Percentiles rank a stretch among this genome's conserved stretches.
Evolutionary conservation across 176 grass and related monocot genomes (phyloP).

Genomic region (Bolboschoenus planiculmis): DNA sequence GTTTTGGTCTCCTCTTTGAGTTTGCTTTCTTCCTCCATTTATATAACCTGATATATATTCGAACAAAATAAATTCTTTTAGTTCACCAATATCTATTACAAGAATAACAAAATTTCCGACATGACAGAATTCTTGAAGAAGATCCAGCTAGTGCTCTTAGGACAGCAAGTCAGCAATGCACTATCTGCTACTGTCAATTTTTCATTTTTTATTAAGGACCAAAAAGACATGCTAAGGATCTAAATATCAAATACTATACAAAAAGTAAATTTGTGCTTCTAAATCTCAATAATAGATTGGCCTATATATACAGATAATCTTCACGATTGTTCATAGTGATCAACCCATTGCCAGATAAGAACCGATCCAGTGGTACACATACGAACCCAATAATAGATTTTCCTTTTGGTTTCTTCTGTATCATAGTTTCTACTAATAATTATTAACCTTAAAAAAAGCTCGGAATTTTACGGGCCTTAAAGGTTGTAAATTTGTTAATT

Average conservation of each 20-base stretch:
- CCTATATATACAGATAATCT: no score
- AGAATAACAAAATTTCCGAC: background rate
- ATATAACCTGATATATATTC: background rate
- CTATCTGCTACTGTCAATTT: background rate
- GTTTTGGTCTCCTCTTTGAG: background rate
- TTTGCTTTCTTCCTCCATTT: conserved; percentile 41
- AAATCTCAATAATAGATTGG: background rate
- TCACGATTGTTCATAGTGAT: background rate
- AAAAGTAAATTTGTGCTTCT: background rate
- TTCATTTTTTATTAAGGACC: background rate
- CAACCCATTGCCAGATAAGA: background rate
- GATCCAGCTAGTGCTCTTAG: background rate
- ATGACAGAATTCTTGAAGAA: background rate
- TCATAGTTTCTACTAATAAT: no score
- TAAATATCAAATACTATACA: background rate
- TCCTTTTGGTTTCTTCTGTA: background rate
- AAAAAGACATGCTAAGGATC: background rate
- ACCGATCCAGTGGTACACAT: background rate
- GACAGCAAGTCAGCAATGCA: background rate
- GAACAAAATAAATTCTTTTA: background rate
- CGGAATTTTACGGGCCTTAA: no score
- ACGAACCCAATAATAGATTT: no score
- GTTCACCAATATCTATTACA: background rate
- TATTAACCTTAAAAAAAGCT: no score
- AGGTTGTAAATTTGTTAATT: no score